Evolutionary conservation across 805 yeast genomes (phyloP).

Genomic region (Pichia manshurica): DNA sequence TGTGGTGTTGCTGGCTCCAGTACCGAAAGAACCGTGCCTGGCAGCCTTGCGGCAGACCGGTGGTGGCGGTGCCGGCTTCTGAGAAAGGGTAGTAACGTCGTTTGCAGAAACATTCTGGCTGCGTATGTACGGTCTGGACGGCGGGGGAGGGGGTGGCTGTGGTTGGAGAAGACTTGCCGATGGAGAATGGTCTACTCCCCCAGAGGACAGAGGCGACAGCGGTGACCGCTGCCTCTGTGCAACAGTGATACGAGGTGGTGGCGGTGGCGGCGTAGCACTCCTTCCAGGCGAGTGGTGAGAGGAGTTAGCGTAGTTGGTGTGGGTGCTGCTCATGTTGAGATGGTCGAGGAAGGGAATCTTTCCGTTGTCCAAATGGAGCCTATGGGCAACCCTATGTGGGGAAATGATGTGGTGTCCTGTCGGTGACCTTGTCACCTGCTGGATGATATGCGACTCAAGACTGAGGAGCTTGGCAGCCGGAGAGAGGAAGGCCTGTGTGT

Average conservation of each 20-base stretch:
- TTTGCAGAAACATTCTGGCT: neutral
- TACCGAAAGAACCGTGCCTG: neutral
- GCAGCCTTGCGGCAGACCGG: neutral
- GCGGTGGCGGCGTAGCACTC: neutral
- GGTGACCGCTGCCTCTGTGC: neutral
- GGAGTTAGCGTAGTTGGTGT: neutral
- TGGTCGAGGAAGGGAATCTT: neutral
- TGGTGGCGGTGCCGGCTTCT: neutral
- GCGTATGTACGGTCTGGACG: neutral
- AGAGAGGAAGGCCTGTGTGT: neutral
- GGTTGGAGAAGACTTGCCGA: neutral
- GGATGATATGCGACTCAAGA: neutral
- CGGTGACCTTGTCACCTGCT: slow-evolving; percentile 1
- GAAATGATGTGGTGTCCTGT: neutral
- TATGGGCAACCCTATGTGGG: slow-evolving; percentile 1
- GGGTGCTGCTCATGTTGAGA: neutral
- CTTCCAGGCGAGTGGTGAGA: neutral
- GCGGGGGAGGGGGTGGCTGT: slow-evolving; percentile 7
- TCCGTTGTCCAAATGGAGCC: slow-evolving; percentile 1
- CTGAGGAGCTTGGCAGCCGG: neutral
- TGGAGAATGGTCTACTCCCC: no score
- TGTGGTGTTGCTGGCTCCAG: slow-evolving; percentile 8
- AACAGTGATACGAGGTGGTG: neutral
- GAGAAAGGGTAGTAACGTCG: neutral
- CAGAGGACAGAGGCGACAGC: neutral